Conservation (phyloP, 306 rosid species). For the Astragalus glycyphyllos region DNA sequence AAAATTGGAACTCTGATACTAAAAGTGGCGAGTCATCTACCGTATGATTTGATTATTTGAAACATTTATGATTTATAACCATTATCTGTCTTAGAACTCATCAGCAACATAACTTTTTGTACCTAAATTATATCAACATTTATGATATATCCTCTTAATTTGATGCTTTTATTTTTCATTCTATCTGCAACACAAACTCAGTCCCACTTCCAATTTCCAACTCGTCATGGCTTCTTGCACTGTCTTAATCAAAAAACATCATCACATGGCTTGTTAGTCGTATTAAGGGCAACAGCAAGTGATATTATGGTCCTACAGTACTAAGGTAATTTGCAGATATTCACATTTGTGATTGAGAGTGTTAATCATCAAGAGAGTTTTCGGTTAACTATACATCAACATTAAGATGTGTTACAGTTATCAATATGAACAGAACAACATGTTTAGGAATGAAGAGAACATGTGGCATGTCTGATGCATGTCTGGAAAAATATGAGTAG, state of each 20-base stretch:
- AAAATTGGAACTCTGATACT: no score
- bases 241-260: constrained; percentile 12
- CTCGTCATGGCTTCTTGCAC: not conserved
- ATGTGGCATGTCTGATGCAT: constrained; percentile 8
- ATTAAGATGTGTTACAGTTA: not conserved
- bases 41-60: no score
- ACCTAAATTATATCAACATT: no score
- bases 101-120: no score
- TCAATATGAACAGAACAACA: constrained; percentile 20
- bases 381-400: not conserved
- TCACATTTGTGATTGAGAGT: not conserved
- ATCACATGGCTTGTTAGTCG: constrained; percentile 19
- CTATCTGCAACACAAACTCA: not conserved
- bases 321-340: not conserved
- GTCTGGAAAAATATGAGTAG: not conserved
- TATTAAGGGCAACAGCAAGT: not conserved
- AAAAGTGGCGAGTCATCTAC: no score
- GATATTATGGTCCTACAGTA: not conserved
- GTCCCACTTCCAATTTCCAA: constrained; percentile 5
- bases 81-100: not conserved
- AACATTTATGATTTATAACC: not conserved
- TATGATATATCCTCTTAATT: constrained; percentile 2
- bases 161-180: not conserved
- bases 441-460: no score
- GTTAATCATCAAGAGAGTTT: not conserved